Evolutionary conservation across 805 yeast species (phyloP), one percentile per base, ranked within the genome.

Genomic region (Barnettozyma pratensis): DNA sequence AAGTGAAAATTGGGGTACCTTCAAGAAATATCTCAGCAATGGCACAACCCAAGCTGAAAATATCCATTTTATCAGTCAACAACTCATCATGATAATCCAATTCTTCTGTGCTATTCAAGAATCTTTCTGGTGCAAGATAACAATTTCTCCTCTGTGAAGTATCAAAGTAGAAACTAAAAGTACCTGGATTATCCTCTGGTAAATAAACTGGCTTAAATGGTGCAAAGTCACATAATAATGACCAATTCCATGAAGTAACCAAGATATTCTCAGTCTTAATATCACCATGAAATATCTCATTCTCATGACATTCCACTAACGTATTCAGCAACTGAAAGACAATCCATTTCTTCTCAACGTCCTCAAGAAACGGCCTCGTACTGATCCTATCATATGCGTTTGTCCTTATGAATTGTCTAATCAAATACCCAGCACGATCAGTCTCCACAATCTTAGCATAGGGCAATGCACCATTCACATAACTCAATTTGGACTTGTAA

Each of bases 71-170:
- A 29, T 72, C 70, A 1, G 82, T 75, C 30, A 87, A 62, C 11
- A 55, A 57, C 3, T 64, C 72, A 4, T 46, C 45, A 19, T 50
- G 36, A 5, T 42, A 36, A 7, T 47, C 45, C 25, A 54, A 53
- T 35, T 58, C 56, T 39, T 60, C 57, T 31, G 49, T 52, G 6
- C 59, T 57, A 52, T 59, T 65, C 52, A 42, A 52, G 59, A 94
- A 92, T 54, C 99, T 71, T 63, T 94, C 99, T 0, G 99, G 99
- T 0, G 99, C 98, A 39, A 94, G 65, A 64, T 92, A 92, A 65
- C 99, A 94, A 3, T 81, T 77, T 58, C 96, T 75, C 54, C 97
- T 73, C 61, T 81, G 87, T 2, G 96, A 86, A 3, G 92, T 87
- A 67, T 94, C 98, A 62, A 91, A 94, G 65, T 84, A 94, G 61